Percentiles rank a stretch among this genome's conserved stretches.
Conservation (phyloP, 1,284 basidiomycete genomes). For the Inonotus obliquus region DNA sequence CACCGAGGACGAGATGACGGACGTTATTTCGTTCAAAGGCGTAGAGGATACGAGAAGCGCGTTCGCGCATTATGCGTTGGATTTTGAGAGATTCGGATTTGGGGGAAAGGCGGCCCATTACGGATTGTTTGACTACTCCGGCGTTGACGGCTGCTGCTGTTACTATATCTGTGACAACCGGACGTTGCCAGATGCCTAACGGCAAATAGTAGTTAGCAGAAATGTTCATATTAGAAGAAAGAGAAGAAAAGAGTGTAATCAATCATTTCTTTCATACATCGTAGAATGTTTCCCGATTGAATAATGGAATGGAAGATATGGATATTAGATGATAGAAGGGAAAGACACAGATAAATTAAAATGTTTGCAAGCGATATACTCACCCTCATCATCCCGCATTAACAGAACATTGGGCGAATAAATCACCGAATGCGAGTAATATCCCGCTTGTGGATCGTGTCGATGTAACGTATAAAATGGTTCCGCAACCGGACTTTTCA, state of each 20-base stretch:
- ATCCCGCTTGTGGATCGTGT: constrained; percentile 20
- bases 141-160: constrained; percentile 70
- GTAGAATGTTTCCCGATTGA: not conserved
- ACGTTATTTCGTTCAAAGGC: constrained; percentile 59
- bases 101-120: constrained; percentile 29
- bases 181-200: constrained; percentile 38
- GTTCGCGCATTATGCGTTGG: constrained; percentile 53
- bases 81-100: constrained; percentile 39
- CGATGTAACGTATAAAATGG: constrained; percentile 23
- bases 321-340: not conserved
- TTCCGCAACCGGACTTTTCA: constrained; percentile 18
- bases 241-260: no score
- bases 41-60: constrained; percentile 60
- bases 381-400: constrained; percentile 20
- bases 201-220: not conserved
- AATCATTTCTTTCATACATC: not conserved
- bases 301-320: no score
- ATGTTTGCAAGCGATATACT: not conserved
- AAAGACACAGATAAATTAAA: not conserved
- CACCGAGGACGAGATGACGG: constrained; percentile 58
- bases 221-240: not conserved
- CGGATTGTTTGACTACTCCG: constrained; percentile 44
- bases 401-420: constrained; percentile 23
- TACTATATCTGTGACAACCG: constrained; percentile 54
- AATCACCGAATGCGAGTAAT: constrained; percentile 24